Base-by-base conservation (phyloP, 2,329 filamentous ascomycete genomes). In the Penicillium sclerotigenum region DNA sequence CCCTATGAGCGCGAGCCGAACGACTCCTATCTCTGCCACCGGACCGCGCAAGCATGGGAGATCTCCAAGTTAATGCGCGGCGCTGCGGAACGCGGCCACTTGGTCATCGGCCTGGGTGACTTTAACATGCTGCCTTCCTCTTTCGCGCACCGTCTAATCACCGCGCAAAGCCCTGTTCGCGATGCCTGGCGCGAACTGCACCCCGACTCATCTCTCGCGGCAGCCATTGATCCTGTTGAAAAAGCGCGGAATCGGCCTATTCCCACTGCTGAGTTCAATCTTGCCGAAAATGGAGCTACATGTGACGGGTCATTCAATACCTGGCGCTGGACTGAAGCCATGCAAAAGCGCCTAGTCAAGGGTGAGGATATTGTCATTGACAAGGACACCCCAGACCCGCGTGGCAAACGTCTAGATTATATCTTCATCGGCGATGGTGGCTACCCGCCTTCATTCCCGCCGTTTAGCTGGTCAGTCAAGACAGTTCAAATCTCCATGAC, bases 41-140 rank as follows among this genome's bases (percentile, higher is more conserved):
- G 92, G 55, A 90, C 90, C 18, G 88, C 93, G 4, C 93, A 99
- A 77, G 89, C 91, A 47, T 99, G 94, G 94, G 89, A 97, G 71
- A 89, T 97, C 56, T 84, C 92, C 51, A 96, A 96, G 73, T 81
- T 96, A 42, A 88, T 97, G 77, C 86, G 90, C 47, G 88, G 84
- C 56, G 92, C 93, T 42, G 83, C 87, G 1, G 88, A 91, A 64
- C 81, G 88, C 14, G 91, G 91, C 7, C 89, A 93, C 71, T 80
- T 97, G 29, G 91, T 92, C 49, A 79, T 97, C 41, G 92, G 87
- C 6, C 78, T 96, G 52, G 94, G 94, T 26, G 94, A 97, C 77
- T 97, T 97, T 78, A 97, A 97, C 76, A 96, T 96, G 88, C 79
- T 91, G n/a, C 94, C 94, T 0, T 75, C 88, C 38, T 95, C 90